A percentile compares a stretch with the other conserved stretches of the same genome.
These are phyloP conservation scores for Mortierella sp. DNA, from an alignment of 371 early-diverging fungal genomes.

Conservation along the genomic window DNA sequence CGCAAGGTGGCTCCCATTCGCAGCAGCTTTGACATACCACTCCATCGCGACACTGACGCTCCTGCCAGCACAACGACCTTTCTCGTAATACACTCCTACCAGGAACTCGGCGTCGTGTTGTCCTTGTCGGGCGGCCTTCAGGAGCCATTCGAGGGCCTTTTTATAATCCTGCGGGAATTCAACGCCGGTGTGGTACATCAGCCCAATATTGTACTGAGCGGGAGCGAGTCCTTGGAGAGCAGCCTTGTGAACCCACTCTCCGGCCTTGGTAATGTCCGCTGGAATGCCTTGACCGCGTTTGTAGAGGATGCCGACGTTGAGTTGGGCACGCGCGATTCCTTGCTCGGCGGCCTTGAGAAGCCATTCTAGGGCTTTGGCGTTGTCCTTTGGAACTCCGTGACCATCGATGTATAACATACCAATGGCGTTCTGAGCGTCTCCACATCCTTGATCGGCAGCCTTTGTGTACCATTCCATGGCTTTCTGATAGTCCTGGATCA, in stretches of 20 bases:
- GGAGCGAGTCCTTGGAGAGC: not conserved
- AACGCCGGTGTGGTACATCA: not conserved
- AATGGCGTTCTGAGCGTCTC: not conserved
- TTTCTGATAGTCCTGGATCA: not conserved
- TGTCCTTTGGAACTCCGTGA: not conserved
- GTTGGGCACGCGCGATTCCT: constrained; percentile 45
- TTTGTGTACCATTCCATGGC: not conserved
- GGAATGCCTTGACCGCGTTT: not conserved
- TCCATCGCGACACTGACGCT: not conserved
- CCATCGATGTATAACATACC: not conserved
- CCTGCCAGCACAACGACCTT: not conserved
- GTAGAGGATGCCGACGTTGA: constrained; percentile 59
- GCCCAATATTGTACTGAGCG: not conserved
- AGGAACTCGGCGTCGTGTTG: not conserved
- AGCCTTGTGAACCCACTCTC: not conserved
- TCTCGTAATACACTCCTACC: not conserved
- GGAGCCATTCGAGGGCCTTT: constrained; percentile 19
- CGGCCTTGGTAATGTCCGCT: not conserved
- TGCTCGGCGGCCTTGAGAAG: not conserved
- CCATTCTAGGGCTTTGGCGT: not conserved
- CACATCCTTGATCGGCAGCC: not conserved
- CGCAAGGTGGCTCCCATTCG: not conserved
- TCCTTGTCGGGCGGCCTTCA: not conserved
- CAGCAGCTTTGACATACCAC: not conserved
- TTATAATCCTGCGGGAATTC: not conserved